Evolutionary conservation across 75 land plant species (phyloP).

Genomic region (Picea sitchensis): DNA sequence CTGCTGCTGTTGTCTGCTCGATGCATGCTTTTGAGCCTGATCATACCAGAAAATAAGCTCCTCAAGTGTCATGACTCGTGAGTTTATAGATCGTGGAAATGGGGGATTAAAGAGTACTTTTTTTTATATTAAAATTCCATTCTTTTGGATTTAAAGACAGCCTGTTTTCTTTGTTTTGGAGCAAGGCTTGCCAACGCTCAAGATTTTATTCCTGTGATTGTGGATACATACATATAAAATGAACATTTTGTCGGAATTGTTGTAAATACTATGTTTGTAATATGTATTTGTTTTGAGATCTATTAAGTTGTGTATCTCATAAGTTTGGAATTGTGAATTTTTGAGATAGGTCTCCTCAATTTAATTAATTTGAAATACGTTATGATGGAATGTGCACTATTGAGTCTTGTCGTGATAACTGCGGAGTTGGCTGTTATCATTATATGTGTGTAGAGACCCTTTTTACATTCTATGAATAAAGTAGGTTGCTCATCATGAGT

Average conservation of each 20-base stretch:
- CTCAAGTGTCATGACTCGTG: neutral
- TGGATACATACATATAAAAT: neutral
- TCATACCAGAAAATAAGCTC: neutral
- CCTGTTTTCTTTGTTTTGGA: neutral
- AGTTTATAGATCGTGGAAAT: neutral
- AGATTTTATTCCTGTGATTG: neutral
- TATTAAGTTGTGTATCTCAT: too few species aligned
- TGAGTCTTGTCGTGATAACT: too few species aligned
- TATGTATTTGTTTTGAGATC: neutral
- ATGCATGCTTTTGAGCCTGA: slow-evolving; percentile 31
- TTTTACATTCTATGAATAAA: too few species aligned
- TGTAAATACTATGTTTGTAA: neutral
- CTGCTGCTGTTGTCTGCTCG: slow-evolving; percentile 31
- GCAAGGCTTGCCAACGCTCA: neutral
- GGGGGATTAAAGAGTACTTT: neutral
- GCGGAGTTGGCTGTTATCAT: too few species aligned
- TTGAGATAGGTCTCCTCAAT: too few species aligned
- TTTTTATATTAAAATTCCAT: neutral
- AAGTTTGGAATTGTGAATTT: too few species aligned
- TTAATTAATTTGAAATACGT: too few species aligned
- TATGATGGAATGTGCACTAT: too few species aligned
- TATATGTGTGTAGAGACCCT: too few species aligned
- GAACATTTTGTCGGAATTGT: neutral
- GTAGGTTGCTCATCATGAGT: too few species aligned
- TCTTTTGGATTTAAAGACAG: neutral